Evolutionary conservation across 805 yeast genomes (phyloP), one percentile per base, ranked within the genome.

Genomic region (Ogataea chonburiensis): DNA sequence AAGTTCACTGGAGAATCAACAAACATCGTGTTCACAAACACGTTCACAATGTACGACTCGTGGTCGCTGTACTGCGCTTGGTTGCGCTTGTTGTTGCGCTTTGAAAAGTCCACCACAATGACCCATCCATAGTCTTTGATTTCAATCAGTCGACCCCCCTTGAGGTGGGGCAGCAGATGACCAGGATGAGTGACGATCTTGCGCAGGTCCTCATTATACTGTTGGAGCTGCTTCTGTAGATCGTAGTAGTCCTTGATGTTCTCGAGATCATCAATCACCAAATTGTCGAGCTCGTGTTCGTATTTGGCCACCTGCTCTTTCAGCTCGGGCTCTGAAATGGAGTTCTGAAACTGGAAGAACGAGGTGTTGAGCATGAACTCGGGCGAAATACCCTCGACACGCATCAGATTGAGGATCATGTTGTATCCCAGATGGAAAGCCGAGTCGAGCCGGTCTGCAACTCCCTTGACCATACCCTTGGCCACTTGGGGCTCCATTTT

Each of bases 401-500:
- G 79, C 83, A 93, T 78, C 60, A 93, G 71, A 60, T 93, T 93
- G 62, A 93, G 73, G 53, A 89, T 86, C 99, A 93, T 93, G 60
- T 93, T 93, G 63, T 93, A 93, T 16, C 98, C 97, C 44, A 93
- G 68, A 59, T 93, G 98, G 74, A 93, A 93, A 0, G 98, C 98
- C 14, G 98, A 91, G 56, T 93, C 98, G 40, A 93, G 73, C 50
- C 98, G 73, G 64, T 93, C 99, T 20, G 98, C 97, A 56, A 88
- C 96, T 57, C 99, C 99, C 61, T 91, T 91, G 15, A 93, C 98
- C 99, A 93, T 93, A 2, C 98, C 97, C 59, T 93, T 93, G 14
- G 98, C 98, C 27, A 93, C 96, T 53, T 89, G 94, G 4, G 99
- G 98, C 61, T 93, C 98, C 99, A 93, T 93, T 56, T 93, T 93